Base-by-base conservation (phyloP, 2,329 filamentous ascomycete species). In the Sclerotinia minor region DNA sequence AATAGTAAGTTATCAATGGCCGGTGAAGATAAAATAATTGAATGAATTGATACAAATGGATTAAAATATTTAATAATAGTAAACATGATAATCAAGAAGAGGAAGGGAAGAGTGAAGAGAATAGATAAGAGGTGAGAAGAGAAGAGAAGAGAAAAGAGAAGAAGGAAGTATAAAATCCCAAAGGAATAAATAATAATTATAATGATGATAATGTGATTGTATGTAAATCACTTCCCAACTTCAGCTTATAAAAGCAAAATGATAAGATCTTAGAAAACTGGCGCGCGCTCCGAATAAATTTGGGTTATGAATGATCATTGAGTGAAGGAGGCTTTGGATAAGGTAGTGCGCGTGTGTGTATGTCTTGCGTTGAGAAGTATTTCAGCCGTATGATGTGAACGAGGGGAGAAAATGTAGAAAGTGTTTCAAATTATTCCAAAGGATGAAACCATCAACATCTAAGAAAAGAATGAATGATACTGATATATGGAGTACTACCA, bases 1-100 rank as follows among this genome's bases (percentile, higher is more conserved):
- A 69, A 68, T 53, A 67, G 35, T n/a, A n/a, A n/a, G 55, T 68
- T 11, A 58, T 21, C 29, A 71, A 71, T 71, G 72, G 67, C 65
- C 50, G 67, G 64, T 58, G 68, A 57, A 63, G 41, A 54, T 60
- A n/a, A 54, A 55, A 47, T 69, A 45, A 53, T 64, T 68, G 41
- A 49, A 52, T 66, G 65, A 47, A 49, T 50, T 49, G 29, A 50
- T 47, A 65, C 29, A 24, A 49, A 58, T 35, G 64, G 29, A 35
- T 35, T 47, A 19, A 29, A 41, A 65, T 26, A 24, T 21, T 32
- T 24, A 11, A 65, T 65, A 5, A 47, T 21, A 24, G 50, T 24
- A 65, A 57, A 65, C 63, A 65, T 65, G 63, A 26, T 65, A 38
- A 13, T 65, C n/a, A 24, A 44, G 35, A n/a, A 11, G 15, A 26